A percentile compares a stretch with the other conserved stretches of the same genome.
These are phyloP conservation scores for Arabis hirsuta DNA, from an alignment of 345 rosid genomes.

Conservation along the genomic window DNA sequence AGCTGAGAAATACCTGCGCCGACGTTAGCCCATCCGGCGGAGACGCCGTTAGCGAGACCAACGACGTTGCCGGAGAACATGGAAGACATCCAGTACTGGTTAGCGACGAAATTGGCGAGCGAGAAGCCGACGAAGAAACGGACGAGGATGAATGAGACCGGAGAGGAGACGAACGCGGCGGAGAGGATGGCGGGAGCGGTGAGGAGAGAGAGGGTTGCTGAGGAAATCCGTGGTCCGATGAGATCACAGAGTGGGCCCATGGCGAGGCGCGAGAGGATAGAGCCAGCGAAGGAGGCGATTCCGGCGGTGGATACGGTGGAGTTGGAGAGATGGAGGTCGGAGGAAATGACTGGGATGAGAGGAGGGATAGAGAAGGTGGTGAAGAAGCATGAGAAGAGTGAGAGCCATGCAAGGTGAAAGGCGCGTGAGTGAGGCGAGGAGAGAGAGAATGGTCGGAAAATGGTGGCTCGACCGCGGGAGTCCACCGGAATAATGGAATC, in stretches of 20 bases:
- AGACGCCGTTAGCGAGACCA: constrained; percentile 75
- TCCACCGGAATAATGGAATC: constrained; percentile 53
- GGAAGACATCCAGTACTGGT: constrained; percentile 93
- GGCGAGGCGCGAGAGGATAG: constrained; percentile 85
- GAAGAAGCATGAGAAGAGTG: constrained; percentile 84
- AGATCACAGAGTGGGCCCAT: constrained; percentile 85
- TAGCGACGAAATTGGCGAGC: constrained; percentile 80
- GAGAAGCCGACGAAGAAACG: constrained; percentile 76
- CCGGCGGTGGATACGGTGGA: constrained; percentile 61
- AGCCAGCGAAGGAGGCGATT: constrained; percentile 74
- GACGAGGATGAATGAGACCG: constrained; percentile 59
- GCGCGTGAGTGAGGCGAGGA: constrained; percentile 74
- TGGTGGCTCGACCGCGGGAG: constrained; percentile 57
- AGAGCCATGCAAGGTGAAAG: constrained; percentile 86
- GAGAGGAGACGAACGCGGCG: constrained; percentile 54
- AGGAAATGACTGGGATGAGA: constrained; percentile 67
- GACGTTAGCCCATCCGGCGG: constrained; percentile 85
- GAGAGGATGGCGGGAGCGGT: constrained; percentile 67
- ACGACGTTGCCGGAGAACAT: constrained; percentile 75
- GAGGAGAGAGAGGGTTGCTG: constrained; percentile 66
- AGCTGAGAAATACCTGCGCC: constrained; percentile 79
- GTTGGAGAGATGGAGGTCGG: constrained; percentile 58
- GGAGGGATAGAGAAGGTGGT: constrained; percentile 94
- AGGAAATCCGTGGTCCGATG: constrained; percentile 72
- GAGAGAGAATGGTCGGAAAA: constrained; percentile 59